Conservation (phyloP, 2,329 filamentous ascomycete genomes). For the Sporothrix brunneoviolacea region DNA sequence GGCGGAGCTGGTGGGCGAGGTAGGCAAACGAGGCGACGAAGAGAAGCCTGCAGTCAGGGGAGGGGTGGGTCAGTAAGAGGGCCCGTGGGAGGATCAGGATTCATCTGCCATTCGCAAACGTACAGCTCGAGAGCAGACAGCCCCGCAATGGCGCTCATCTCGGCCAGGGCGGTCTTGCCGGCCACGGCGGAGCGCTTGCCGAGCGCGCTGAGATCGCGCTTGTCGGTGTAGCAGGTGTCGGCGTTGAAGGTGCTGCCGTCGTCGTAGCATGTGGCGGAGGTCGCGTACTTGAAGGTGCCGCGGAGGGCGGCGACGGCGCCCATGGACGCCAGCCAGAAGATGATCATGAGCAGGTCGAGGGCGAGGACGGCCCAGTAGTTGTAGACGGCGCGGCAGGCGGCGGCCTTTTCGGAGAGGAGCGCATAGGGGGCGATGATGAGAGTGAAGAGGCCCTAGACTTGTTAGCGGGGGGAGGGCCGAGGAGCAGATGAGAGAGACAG, state of each 20-base stretch:
- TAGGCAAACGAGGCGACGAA: slow-evolving; percentile 40
- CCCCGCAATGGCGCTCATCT: slow-evolving; percentile 27
- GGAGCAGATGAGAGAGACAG: not conserved
- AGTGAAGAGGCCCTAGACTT: slow-evolving; percentile 24
- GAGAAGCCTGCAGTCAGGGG: slow-evolving; percentile 13
- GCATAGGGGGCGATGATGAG: slow-evolving; percentile 23
- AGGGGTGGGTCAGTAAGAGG: slow-evolving; percentile 19
- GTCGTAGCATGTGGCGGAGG: slow-evolving; percentile 22
- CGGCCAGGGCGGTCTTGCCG: slow-evolving; percentile 17
- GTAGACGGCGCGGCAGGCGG: slow-evolving; percentile 21
- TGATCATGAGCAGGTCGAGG: slow-evolving; percentile 26
- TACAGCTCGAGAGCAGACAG: slow-evolving; percentile 25
- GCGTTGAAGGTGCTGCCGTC: slow-evolving; percentile 24
- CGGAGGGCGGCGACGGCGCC: slow-evolving; percentile 26
- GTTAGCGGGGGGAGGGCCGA: not conserved
- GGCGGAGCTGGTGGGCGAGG: slow-evolving; percentile 27
- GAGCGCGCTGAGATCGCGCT: slow-evolving; percentile 12
- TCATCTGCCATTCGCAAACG: slow-evolving; percentile 10
- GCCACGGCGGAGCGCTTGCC: slow-evolving; percentile 21
- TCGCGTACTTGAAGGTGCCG: slow-evolving; percentile 19
- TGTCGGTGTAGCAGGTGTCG: slow-evolving; percentile 20
- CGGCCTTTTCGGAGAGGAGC: slow-evolving; percentile 24
- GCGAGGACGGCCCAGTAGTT: slow-evolving; percentile 29
- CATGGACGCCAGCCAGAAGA: slow-evolving; percentile 29
- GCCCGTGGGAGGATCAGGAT: slow-evolving; percentile 8